Evolutionary conservation across 345 rosid species (phyloP).

Genomic region (Litchi chinensis): DNA sequence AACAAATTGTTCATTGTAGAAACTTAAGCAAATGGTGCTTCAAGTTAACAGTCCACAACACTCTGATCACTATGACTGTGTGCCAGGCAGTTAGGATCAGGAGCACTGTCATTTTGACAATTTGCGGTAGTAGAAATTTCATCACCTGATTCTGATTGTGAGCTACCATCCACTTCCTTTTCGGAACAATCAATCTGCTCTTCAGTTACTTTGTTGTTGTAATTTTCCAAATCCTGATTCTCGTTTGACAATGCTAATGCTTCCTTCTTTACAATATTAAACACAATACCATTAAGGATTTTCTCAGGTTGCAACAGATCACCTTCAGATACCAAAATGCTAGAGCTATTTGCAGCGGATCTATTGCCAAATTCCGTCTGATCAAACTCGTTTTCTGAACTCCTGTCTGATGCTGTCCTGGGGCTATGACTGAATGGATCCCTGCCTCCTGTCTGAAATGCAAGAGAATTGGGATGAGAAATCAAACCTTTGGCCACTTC

Average conservation of each 20-base stretch:
- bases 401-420: slow-evolving; percentile 48
- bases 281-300: slow-evolving; percentile 64
- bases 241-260: slow-evolving; percentile 44
- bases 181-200: slow-evolving; percentile 68
- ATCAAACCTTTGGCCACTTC: slow-evolving; percentile 54
- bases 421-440: slow-evolving; percentile 47
- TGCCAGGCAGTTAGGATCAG: not conserved
- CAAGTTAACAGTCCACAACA: slow-evolving; percentile 10
- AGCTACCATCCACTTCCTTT: slow-evolving; percentile 65
- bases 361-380: slow-evolving; percentile 42
- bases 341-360: slow-evolving; percentile 35
- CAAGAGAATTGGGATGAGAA: slow-evolving; percentile 48
- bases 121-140: slow-evolving; percentile 23
- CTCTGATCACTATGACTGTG: slow-evolving; percentile 18
- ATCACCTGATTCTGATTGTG: slow-evolving; percentile 61
- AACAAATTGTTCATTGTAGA: not conserved
- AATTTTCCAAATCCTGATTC: slow-evolving; percentile 40
- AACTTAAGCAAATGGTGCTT: not conserved
- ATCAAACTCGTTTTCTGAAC: slow-evolving; percentile 48
- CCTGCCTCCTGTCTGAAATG: slow-evolving; percentile 40
- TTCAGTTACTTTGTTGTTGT: slow-evolving; percentile 54
- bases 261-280: slow-evolving; percentile 73
- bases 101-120: slow-evolving; percentile 9
- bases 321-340: slow-evolving; percentile 77
- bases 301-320: slow-evolving; percentile 83